These are phyloP conservation scores for Ligustrum vulgare DNA, from an alignment of 257 asterid species.

Conservation along the genomic window DNA sequence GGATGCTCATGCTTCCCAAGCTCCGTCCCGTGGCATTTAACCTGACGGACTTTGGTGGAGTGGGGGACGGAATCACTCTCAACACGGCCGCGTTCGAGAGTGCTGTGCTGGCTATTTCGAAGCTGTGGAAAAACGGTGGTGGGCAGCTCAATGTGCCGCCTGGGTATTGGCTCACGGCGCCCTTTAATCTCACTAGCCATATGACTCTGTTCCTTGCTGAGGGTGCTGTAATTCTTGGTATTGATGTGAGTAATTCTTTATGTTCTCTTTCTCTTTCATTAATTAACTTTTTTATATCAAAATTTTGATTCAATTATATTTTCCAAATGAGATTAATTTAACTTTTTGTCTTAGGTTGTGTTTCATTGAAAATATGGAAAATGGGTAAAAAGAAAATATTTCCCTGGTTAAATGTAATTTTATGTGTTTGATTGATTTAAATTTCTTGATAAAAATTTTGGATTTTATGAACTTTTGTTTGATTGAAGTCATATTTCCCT, in stretches of 20 bases:
- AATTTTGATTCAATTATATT: no score
- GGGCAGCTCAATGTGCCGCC: constrained; percentile 60
- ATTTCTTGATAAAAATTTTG: no score
- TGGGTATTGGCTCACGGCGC: constrained; percentile 51
- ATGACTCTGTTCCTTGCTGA: constrained; percentile 55
- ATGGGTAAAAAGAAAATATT: no score
- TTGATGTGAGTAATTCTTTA: constrained; percentile 37
- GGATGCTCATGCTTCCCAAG: constrained; percentile 33
- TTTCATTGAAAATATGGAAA: no score
- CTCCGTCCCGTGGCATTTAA: constrained; percentile 42
- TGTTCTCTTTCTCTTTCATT: not conserved
- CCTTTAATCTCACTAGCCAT: constrained; percentile 55
- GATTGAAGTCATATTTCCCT: no score
- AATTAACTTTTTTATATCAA: not conserved
- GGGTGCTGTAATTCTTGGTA: constrained; percentile 51
- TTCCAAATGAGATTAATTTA: no score
- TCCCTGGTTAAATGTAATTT: no score
- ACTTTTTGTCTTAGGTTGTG: no score
- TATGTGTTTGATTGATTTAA: no score
- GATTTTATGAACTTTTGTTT: no score
- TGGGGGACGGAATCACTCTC: constrained; percentile 46
- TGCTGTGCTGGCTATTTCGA: constrained; percentile 42
- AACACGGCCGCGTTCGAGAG: constrained; percentile 49
- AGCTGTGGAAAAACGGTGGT: constrained; percentile 45
- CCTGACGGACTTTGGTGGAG: constrained; percentile 54